Conservation (phyloP, 768 basidiomycete genomes). For the Trichaptum fuscoviolaceum region DNA sequence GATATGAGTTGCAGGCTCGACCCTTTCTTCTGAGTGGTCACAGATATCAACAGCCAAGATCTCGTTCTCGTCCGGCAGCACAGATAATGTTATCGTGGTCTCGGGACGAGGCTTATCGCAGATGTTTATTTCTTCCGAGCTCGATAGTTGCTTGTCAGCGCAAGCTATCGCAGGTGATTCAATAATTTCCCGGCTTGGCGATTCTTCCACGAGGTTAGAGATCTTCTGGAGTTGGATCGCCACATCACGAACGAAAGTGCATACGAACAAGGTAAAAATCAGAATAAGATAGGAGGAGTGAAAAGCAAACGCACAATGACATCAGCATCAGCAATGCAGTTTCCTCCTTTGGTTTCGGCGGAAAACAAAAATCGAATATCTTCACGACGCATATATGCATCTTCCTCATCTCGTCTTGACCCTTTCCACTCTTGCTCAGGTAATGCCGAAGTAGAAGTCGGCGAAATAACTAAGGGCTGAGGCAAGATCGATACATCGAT, state of each 20-base stretch:
- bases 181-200: neutral
- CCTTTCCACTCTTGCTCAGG: neutral
- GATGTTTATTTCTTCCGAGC: neutral
- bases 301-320: neutral
- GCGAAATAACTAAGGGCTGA: neutral
- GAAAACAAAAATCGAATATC: neutral
- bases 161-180: neutral
- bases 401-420: neutral
- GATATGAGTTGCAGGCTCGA: neutral
- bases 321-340: neutral
- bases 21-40: neutral
- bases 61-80: neutral
- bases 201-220: neutral
- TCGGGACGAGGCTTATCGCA: neutral
- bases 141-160: neutral
- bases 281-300: neutral
- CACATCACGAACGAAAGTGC: neutral
- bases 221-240: neutral
- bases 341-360: neutral
- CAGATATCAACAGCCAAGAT: neutral
- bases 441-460: neutral
- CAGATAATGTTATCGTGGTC: neutral
- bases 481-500: neutral
- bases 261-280: neutral
- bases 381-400: neutral